A percentile compares a stretch with the other conserved stretches of the same genome.
These are phyloP conservation scores for Aureobasidium uvarum DNA, from an alignment of 2,329 filamentous ascomycete genomes.

Conservation along the genomic window DNA sequence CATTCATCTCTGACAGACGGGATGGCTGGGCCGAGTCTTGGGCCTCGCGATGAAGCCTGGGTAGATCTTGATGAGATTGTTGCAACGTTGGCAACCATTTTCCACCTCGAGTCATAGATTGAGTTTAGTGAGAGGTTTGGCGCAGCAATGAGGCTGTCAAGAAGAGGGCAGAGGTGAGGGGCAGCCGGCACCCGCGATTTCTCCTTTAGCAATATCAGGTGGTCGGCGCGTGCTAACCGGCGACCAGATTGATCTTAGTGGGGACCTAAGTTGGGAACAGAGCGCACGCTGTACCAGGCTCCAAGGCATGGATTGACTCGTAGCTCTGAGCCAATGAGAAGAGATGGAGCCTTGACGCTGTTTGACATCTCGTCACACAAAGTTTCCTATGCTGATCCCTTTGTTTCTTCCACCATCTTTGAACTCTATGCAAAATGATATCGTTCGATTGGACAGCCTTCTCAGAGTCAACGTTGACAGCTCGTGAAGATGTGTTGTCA, in stretches of 20 bases:
- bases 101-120: constrained; percentile 18
- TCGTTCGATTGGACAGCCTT: background rate
- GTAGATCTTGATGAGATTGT: constrained; percentile 25
- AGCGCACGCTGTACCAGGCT: constrained; percentile 16
- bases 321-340: constrained; percentile 2
- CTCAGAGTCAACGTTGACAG: background rate
- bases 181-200: constrained; percentile 26
- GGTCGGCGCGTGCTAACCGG: constrained; percentile 21
- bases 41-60: background rate
- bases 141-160: constrained; percentile 25
- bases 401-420: background rate
- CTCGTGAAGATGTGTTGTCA: background rate
- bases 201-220: constrained; percentile 21
- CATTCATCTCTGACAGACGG: constrained; percentile 3
- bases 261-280: constrained; percentile 22
- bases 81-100: constrained; percentile 12
- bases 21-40: background rate
- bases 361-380: constrained; percentile 18
- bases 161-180: constrained; percentile 25
- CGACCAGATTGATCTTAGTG: constrained; percentile 23
- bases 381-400: constrained; percentile 2
- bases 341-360: constrained; percentile 39
- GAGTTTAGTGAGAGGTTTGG: constrained; percentile 25
- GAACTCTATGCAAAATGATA: constrained; percentile 8
- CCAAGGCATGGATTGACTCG: constrained; percentile 15